Evolutionary conservation across 768 basidiomycete genomes (phyloP), one percentile per base, ranked within the genome.

Genomic region (Xanthoconium stramineum): DNA sequence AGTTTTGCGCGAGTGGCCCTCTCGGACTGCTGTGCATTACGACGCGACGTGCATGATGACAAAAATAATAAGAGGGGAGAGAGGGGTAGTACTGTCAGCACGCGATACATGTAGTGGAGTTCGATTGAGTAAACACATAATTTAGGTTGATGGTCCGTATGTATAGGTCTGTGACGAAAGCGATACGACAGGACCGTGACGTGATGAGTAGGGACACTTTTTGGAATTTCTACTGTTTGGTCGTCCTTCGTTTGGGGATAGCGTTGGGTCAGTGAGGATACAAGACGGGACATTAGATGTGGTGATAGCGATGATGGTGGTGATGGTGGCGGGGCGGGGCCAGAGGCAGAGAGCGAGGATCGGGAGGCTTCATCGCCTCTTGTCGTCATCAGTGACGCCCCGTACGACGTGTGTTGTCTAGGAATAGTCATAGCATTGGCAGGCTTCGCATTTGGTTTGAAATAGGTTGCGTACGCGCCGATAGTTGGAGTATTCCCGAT

Each of bases 381-480:
- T n/a, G n/a, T n/a, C 24, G 19, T 58, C 64, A 67, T 65, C 64
- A 63, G 24, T 39, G 55, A 30, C 55, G 60, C 9, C 58, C 71
- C n/a, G 66, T 52, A 57, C 63, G 66, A 46, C 64, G 73, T 52
- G 64, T 71, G 47, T 72, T 68, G 58, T 74, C 74, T 33, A 71
- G 33, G 60, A 59, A 17, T 52, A 62, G 38, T 75, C 71, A 50
- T 67, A 67, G n/a, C 43, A 66, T 58, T 74, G 76, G 73, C 86
- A 88, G 2, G 47, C 60, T 6, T 85, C 86, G 72, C 86, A 88
- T 53, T 80, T 74, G 55, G 79, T 78, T 61, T 86, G 85, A 61
- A 89, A 85, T 69, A 88, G 75, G 67, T 83, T 89, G 55, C 78
- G 72, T 38, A 89, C 83, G 39, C 78, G 76, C 52, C 81, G 77